Base-by-base conservation (phyloP, 805 yeast species). In the Myxozyma udenii region DNA sequence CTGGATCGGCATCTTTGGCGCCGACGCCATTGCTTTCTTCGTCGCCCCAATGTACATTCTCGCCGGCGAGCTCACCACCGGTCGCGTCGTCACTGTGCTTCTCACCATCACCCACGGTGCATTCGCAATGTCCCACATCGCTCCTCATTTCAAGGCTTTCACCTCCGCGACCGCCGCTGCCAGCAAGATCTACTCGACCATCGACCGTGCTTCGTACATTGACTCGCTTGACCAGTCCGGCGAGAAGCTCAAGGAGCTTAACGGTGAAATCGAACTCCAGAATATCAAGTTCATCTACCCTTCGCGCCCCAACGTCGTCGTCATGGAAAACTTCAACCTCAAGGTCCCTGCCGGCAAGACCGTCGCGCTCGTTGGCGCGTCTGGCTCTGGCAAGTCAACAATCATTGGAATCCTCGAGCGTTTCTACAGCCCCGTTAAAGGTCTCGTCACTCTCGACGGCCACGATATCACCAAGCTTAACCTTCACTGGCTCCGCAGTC, bases 321-420 rank as follows among this genome's bases (percentile, higher is more conserved):
- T 91, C 53, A 74, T 91, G 61, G 76, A 78, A 22, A 82, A 90
- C 66, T 88, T 89, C 37, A 72, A 80, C 3, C 85, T 91, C 61
- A 78, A 80, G 2, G 83, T 91, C 28, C 89, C 91, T 7, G 88
- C 95, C 2, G 98, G 98, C 6, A 71, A 83, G 62, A 89, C 88
- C 59, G 95, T 90, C 26, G 98, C 97, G 9, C 79, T 91, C 58
- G 98, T 91, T 14, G 98, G 98, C 1, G 95, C 95, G 4, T 85
- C 95, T 1, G 98, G 98, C 2, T 83, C 91, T 61, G 98, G 98
- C 32, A 91, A 91, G 71, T 88, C 96, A 0, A 91, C 98, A 0
- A 79, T 91, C 38, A 74, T 91, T 57, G 81, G 90, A 63, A 70
- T 91, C 26, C 83, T 88, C 0, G 95, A 89, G 71, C 75, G 98